Percentiles rank a stretch among this genome's conserved stretches.
phyloP scores from a whole-genome alignment of 805 yeast genomes.

The Debaryomyces hansenii region DNA sequence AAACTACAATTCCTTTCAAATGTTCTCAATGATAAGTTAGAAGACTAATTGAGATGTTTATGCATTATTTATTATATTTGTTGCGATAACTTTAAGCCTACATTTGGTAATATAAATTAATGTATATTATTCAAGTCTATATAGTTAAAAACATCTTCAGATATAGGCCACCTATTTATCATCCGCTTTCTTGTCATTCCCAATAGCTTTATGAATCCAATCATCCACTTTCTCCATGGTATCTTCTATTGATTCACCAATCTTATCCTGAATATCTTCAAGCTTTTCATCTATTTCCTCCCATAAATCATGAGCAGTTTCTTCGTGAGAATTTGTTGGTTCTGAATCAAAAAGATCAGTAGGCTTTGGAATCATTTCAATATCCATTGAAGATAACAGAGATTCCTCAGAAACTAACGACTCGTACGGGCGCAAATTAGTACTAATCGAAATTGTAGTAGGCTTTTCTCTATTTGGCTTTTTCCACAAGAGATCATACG shows the following conservation, averaged over 20 bases:
- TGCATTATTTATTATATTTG: background rate
- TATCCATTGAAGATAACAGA: conserved; percentile 11
- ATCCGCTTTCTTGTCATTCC: conserved; percentile 1
- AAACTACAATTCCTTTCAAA: background rate
- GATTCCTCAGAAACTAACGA: conserved; percentile 26
- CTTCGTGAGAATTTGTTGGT: conserved; percentile 1
- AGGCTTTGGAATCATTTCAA: conserved; percentile 25
- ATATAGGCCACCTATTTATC: background rate
- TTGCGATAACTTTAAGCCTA: no score
- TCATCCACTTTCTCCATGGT: conserved; percentile 15
- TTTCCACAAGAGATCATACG: conserved; percentile 50
- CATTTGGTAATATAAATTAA: no score
- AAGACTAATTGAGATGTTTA: background rate
- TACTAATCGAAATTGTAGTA: conserved; percentile 15
- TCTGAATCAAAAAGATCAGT: conserved; percentile 17
- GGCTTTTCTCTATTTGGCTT: conserved; percentile 6
- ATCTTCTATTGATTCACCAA: conserved; percentile 15
- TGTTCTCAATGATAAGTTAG: background rate
- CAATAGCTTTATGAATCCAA: conserved; percentile 10
- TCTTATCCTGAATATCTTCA: conserved; percentile 14
- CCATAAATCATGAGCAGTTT: conserved; percentile 3
- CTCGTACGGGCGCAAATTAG: conserved; percentile 22
- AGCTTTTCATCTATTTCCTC: conserved; percentile 15
- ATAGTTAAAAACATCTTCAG: no score
- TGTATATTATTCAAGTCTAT: no score